These are phyloP conservation scores for Meyerozyma elateridarum DNA, from an alignment of 1,139 yeast species.

Conservation along the genomic window DNA sequence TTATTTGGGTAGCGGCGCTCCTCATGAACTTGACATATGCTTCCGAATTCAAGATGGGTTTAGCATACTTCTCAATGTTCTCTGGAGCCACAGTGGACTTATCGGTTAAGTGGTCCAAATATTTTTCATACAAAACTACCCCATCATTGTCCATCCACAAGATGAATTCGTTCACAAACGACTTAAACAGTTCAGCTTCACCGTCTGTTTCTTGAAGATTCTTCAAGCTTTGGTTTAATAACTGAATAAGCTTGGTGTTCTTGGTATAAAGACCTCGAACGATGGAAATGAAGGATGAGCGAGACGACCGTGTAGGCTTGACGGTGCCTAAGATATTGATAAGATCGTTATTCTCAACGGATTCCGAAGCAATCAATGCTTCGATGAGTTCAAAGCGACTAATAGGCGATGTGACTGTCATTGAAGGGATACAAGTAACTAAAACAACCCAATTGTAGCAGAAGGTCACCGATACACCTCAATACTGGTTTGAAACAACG, in stretches of 20 bases:
- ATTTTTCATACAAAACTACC: conserved; percentile 30
- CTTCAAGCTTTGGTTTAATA: conserved; percentile 16
- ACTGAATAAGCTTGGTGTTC: conserved; percentile 27
- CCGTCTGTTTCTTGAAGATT: conserved; percentile 16
- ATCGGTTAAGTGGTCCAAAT: conserved; percentile 14
- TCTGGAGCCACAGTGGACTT: conserved; percentile 15
- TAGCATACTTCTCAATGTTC: conserved; percentile 16
- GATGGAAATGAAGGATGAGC: conserved; percentile 27
- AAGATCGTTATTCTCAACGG: conserved; percentile 26
- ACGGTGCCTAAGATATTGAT: conserved; percentile 34
- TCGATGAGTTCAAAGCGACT: too few species aligned
- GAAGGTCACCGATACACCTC: too few species aligned
- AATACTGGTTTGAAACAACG: too few species aligned
- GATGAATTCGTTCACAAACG: conserved; percentile 36
- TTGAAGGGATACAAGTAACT: too few species aligned
- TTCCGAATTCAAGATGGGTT: conserved; percentile 30
- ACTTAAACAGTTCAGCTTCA: conserved; percentile 27
- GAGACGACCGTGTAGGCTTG: conserved; percentile 27
- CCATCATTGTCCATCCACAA: conserved; percentile 36
- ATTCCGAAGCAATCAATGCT: conserved; percentile 18
- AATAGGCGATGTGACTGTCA: too few species aligned
- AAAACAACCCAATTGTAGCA: too few species aligned
- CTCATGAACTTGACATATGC: conserved; percentile 30
- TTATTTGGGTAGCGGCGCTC: conserved; percentile 16
- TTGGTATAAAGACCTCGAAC: conserved; percentile 41